Percentiles rank a stretch among this genome's conserved stretches.
Conservation (phyloP, 805 yeast genomes). For the Candida ortonii region DNA sequence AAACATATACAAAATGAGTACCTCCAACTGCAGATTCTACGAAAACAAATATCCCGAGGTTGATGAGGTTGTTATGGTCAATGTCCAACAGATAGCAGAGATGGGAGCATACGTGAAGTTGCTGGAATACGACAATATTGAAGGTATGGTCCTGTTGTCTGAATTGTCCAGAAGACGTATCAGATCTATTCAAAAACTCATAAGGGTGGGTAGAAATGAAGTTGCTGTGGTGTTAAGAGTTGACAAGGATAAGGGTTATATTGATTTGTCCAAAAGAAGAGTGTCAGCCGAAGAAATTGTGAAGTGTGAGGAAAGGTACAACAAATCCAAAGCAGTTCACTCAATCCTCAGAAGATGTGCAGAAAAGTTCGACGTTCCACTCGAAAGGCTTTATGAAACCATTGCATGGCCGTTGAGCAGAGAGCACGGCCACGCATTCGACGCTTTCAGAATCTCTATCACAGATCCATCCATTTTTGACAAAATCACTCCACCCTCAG, state of each 20-base stretch:
- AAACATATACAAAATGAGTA: slow-evolving; percentile 68
- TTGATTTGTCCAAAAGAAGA: slow-evolving; percentile 95
- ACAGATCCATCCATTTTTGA: slow-evolving; percentile 88
- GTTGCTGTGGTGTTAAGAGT: slow-evolving; percentile 97
- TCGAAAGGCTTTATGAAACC: slow-evolving; percentile 80
- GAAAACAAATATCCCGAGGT: slow-evolving; percentile 98
- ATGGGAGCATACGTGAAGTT: slow-evolving; percentile 99
- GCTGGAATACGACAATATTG: slow-evolving; percentile 95
- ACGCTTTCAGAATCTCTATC: slow-evolving; percentile 94
- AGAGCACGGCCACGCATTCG: slow-evolving; percentile 95
- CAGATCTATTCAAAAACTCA: slow-evolving; percentile 93
- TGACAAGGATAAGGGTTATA: slow-evolving; percentile 97
- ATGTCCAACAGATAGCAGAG: slow-evolving; percentile 97
- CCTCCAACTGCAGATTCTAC: slow-evolving; percentile 91
- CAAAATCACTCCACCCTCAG: slow-evolving; percentile 66
- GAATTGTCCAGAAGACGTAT: slow-evolving; percentile 98
- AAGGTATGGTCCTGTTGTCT: slow-evolving; percentile 95
- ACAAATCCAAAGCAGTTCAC: slow-evolving; percentile 95
- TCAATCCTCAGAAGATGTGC: slow-evolving; percentile 98
- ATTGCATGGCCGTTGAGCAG: slow-evolving; percentile 97
- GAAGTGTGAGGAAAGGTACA: slow-evolving; percentile 96
- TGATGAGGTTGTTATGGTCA: slow-evolving; percentile 98
- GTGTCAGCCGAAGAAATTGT: slow-evolving; percentile 96
- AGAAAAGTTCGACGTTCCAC: slow-evolving; percentile 85
- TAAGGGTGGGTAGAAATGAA: slow-evolving; percentile 97